phyloP scores from a whole-genome alignment of 176 grass and related monocot genomes.

The Aegilops umbellulata region DNA sequence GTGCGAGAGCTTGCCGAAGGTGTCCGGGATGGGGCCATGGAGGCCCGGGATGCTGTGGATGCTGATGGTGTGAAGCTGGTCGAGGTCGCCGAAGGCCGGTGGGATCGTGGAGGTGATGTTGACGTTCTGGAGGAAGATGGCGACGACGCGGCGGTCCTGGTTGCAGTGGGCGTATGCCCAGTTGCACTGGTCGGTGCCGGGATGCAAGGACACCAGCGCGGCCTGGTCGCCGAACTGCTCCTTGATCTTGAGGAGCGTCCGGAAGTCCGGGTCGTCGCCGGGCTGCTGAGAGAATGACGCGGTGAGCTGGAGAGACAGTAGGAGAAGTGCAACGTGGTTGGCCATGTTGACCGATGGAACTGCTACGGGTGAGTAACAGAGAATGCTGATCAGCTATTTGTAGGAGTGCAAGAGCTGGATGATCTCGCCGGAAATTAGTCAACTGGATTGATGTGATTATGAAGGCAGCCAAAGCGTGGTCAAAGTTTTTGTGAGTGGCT shows the following conservation, averaged over 20 bases:
- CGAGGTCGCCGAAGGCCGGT: too few relatives aligned
- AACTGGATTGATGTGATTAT: not conserved
- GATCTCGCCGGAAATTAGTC: not conserved
- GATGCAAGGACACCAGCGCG: not conserved
- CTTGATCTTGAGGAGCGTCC: slow-evolving; percentile 36
- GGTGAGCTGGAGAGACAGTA: not conserved
- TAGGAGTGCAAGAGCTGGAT: not conserved
- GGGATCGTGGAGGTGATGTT: too few relatives aligned
- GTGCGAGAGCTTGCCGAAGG: too few relatives aligned
- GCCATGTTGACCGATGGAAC: not conserved
- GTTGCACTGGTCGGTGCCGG: too few relatives aligned
- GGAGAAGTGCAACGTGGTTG: not conserved
- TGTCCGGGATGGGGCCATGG: too few relatives aligned
- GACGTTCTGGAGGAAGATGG: too few relatives aligned
- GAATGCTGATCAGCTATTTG: not conserved
- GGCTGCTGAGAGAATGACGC: not conserved
- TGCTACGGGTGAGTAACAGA: not conserved
- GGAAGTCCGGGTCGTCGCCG: not conserved
- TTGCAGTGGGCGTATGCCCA: too few relatives aligned
- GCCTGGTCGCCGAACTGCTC: slow-evolving; percentile 34
- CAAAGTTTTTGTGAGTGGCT: not conserved
- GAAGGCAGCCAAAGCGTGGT: not conserved
- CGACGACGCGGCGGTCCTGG: too few relatives aligned
- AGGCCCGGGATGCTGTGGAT: too few relatives aligned
- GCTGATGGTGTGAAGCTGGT: too few relatives aligned